A percentile compares a stretch with the other conserved stretches of the same genome.
Conservation (phyloP, 2,329 filamentous ascomycete species). For the Corynespora cassiicola region DNA sequence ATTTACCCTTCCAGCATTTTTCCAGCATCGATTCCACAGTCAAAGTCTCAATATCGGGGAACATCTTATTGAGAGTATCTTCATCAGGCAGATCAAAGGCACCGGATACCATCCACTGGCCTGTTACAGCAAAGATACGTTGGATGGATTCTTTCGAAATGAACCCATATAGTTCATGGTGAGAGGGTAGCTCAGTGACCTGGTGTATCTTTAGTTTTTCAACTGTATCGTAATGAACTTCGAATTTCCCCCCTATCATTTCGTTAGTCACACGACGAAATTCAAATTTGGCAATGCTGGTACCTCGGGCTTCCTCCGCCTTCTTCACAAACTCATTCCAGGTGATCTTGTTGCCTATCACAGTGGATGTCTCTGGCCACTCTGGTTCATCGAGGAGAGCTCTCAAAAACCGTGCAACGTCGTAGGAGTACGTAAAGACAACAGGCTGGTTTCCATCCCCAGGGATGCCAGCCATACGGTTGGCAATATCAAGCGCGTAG, state of each 20-base stretch:
- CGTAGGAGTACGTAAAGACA: constrained; percentile 57
- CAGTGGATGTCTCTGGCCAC: constrained; percentile 48
- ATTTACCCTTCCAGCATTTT: too few relatives aligned
- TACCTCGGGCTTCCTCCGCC: constrained; percentile 7
- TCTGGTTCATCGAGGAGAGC: constrained; percentile 47
- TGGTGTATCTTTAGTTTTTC: constrained; percentile 10
- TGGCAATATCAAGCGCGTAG: constrained; percentile 13
- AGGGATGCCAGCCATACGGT: constrained; percentile 54
- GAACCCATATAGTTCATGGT: constrained; percentile 1
- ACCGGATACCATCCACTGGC: constrained; percentile 15
- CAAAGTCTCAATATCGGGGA: constrained; percentile 5
- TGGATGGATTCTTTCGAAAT: constrained; percentile 5
- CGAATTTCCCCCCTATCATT: constrained; percentile 9
- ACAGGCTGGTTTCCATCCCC: constrained; percentile 54
- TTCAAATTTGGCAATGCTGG: too few relatives aligned
- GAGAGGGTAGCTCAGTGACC: constrained; percentile 11
- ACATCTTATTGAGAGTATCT: constrained; percentile 3
- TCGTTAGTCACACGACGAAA: background rate
- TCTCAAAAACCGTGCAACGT: constrained; percentile 57
- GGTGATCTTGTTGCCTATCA: constrained; percentile 14
- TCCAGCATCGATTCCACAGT: constrained; percentile 6
- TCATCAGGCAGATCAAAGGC: constrained; percentile 5
- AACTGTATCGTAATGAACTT: constrained; percentile 10
- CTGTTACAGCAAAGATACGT: constrained; percentile 5
- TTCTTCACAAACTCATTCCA: constrained; percentile 13